Percentiles rank a stretch among this genome's conserved stretches.
These are phyloP conservation scores for Pseudogymnoascus sp. DNA, from an alignment of 2,329 filamentous ascomycete genomes.

Conservation along the genomic window DNA sequence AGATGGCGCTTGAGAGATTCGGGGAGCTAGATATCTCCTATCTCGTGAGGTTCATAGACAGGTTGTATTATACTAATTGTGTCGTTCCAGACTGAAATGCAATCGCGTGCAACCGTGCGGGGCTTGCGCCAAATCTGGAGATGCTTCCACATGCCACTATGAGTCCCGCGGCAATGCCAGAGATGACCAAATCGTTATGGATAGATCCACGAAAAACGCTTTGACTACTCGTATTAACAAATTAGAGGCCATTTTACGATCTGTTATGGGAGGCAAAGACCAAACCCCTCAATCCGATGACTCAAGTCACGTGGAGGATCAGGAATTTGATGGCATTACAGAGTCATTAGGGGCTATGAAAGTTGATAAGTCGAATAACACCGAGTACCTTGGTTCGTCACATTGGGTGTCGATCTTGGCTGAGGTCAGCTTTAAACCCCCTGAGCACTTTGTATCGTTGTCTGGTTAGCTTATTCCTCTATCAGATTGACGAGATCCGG, in stretches of 20 bases:
- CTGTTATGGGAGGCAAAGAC: constrained; percentile 10
- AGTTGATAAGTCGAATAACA: constrained; percentile 13
- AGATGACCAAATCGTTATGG: neutral
- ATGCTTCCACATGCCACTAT: constrained; percentile 15
- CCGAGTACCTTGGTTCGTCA: constrained; percentile 12
- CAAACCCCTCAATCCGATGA: neutral
- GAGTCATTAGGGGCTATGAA: constrained; percentile 15
- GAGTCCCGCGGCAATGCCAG: neutral
- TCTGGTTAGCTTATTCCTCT: neutral
- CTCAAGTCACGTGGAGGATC: neutral
- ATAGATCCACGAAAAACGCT: constrained; percentile 3
- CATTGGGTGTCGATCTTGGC: constrained; percentile 17
- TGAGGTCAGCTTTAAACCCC: constrained; percentile 8
- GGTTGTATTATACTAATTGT: neutral
- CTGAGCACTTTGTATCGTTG: neutral
- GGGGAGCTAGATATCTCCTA: neutral
- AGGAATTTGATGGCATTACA: constrained; percentile 10
- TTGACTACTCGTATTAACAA: constrained; percentile 14
- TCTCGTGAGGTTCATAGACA: neutral
- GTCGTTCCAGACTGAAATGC: constrained; percentile 2
- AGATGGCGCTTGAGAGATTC: neutral
- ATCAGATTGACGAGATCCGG: constrained; percentile 15
- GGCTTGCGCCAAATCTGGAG: constrained; percentile 15
- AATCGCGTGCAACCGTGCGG: constrained; percentile 15
- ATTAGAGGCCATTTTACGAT: constrained; percentile 14